phyloP scores from a whole-genome alignment of 352 stramenopile species.

The Phytophthora sojae region DNA sequence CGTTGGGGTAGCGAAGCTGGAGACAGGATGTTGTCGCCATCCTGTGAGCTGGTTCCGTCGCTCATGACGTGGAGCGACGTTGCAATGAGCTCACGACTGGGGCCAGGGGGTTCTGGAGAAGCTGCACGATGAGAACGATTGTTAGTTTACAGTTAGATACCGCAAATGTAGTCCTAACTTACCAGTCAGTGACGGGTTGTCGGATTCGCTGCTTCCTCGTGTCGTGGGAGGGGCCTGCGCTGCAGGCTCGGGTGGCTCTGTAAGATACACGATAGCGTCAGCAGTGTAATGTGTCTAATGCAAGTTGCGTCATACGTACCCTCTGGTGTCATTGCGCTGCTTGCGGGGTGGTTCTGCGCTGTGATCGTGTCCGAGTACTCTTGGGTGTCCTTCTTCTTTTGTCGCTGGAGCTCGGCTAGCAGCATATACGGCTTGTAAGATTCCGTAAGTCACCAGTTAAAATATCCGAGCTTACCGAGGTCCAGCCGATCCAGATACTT shows the following conservation, averaged over 20 bases:
- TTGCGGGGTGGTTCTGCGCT: neutral
- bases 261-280: neutral
- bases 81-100: neutral
- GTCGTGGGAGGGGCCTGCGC: neutral
- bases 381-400: neutral
- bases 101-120: neutral
- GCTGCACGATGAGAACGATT: neutral
- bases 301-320: neutral
- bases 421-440: neutral
- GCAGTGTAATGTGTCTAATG: conserved; percentile 1
- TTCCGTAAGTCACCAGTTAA: neutral
- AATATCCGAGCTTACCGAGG: neutral
- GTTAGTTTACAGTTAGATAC: neutral
- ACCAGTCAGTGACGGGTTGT: neutral
- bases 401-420: neutral
- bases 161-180: neutral
- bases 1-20: neutral
- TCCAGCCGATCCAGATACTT: conserved; percentile 4
- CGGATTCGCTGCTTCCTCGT: neutral
- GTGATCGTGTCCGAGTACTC: neutral
- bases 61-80: neutral
- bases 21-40: neutral
- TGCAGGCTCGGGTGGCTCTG: neutral
- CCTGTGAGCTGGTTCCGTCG: neutral
- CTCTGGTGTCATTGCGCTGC: neutral